Conservation (phyloP, 1,139 yeast genomes). For the Zygosaccharomyces pseudobailii region DNA sequence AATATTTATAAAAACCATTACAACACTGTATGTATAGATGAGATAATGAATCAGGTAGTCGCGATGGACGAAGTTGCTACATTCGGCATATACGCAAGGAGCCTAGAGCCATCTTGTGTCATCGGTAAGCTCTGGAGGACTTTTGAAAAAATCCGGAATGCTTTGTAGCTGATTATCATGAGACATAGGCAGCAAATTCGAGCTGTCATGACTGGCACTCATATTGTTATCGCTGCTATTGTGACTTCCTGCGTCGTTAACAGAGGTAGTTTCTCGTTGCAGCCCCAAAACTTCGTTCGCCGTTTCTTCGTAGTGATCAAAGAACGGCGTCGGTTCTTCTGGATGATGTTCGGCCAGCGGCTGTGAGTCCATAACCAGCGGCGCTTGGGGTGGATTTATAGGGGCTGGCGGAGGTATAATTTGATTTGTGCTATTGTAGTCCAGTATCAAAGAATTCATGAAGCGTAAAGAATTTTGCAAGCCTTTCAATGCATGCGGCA, state of each 20-base stretch:
- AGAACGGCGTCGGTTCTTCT: slow-evolving; percentile 6
- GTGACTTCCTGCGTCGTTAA: slow-evolving; percentile 7
- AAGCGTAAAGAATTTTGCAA: slow-evolving; percentile 47
- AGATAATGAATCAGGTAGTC: not conserved
- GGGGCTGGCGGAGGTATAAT: slow-evolving; percentile 16
- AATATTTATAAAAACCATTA: slow-evolving; percentile 2
- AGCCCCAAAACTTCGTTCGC: slow-evolving; percentile 10
- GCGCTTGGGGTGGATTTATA: slow-evolving; percentile 2
- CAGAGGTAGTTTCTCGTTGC: slow-evolving; percentile 4
- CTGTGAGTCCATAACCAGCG: slow-evolving; percentile 8
- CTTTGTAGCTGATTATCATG: slow-evolving; percentile 15
- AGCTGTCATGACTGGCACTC: slow-evolving; percentile 1
- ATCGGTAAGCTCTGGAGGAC: slow-evolving; percentile 15
- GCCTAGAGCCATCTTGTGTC: slow-evolving; percentile 17
- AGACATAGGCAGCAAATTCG: slow-evolving; percentile 13
- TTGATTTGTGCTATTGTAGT: slow-evolving; percentile 37
- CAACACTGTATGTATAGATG: not conserved
- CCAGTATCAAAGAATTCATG: slow-evolving; percentile 51
- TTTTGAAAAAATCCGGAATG: slow-evolving; percentile 17
- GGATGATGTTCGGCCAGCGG: slow-evolving; percentile 10
- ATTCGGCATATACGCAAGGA: not conserved
- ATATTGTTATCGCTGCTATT: slow-evolving; percentile 1
- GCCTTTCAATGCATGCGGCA: slow-evolving; percentile 47
- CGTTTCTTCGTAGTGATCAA: slow-evolving; percentile 11
- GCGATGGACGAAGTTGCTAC: not conserved